Conservation (phyloP, 2,329 filamentous ascomycete species). For the Incumbomyces lentus region DNA sequence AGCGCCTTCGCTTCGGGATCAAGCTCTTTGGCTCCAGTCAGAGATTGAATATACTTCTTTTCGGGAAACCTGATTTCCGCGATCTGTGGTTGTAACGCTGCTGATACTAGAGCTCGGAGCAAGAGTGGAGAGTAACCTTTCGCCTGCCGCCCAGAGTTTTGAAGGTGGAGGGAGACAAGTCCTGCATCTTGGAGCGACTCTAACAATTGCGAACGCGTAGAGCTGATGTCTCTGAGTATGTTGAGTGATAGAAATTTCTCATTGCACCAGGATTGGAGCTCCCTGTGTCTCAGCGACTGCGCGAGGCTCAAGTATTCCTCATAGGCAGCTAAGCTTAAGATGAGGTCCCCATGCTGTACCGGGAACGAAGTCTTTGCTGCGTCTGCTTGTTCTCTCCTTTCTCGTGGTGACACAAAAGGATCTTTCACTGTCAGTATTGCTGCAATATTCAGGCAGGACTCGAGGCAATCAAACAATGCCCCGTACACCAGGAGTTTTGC, state of each 20-base stretch:
- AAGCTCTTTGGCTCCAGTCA: constrained; percentile 81
- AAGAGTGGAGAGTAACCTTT: constrained; percentile 33
- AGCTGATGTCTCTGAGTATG: constrained; percentile 77
- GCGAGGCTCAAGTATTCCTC: constrained; percentile 66
- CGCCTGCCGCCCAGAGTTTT: constrained; percentile 26
- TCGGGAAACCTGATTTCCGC: constrained; percentile 88
- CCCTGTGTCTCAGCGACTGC: constrained; percentile 47
- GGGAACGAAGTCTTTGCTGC: constrained; percentile 66
- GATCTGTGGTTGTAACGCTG: constrained; percentile 73
- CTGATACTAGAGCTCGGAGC: constrained; percentile 60
- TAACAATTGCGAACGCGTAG: constrained; percentile 76
- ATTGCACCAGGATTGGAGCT: constrained; percentile 67
- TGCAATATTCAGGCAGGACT: constrained; percentile 78
- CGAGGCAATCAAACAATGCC: constrained; percentile 82
- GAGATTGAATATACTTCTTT: constrained; percentile 82
- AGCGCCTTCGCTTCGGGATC: constrained; percentile 88
- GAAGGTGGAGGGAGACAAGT: constrained; percentile 53
- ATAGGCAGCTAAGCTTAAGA: constrained; percentile 78
- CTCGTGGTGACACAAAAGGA: constrained; percentile 75
- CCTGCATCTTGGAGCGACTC: constrained; percentile 76
- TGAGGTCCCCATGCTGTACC: constrained; percentile 69
- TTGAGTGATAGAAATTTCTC: constrained; percentile 75
- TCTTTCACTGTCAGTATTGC: constrained; percentile 82
- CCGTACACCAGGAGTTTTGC: constrained; percentile 94
- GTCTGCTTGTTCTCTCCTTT: constrained; percentile 73